phyloP scores from a whole-genome alignment of 2,329 filamentous ascomycete species.

The Fusarium palustre region DNA sequence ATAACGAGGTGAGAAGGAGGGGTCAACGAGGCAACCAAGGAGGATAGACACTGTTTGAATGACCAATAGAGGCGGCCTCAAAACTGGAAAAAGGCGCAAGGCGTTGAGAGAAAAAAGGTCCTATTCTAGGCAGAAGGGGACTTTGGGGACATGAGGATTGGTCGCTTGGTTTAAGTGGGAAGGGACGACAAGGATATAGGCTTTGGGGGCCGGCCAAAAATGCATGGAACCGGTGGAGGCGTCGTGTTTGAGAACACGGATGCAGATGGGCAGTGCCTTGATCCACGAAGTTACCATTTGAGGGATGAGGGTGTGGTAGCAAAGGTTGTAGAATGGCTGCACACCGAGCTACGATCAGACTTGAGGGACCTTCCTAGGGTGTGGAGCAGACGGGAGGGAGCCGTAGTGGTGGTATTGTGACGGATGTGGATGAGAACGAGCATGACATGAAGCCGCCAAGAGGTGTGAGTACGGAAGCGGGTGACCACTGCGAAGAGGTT shows the following conservation, averaged over 20 bases:
- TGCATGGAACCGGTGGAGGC: conserved; percentile 33
- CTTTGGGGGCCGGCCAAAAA: conserved; percentile 18
- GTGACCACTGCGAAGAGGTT: conserved; percentile 39
- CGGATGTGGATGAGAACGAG: conserved; percentile 20
- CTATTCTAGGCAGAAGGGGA: conserved; percentile 40
- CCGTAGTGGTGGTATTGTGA: conserved; percentile 33
- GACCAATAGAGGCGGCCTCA: conserved; percentile 25
- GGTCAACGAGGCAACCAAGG: conserved; percentile 30
- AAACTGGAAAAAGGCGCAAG: conserved; percentile 28
- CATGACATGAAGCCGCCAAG: conserved; percentile 28
- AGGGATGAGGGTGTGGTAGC: conserved; percentile 21
- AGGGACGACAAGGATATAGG: conserved; percentile 25
- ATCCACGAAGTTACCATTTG: conserved; percentile 10
- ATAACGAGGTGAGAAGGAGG: conserved; percentile 29
- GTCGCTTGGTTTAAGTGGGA: conserved; percentile 32
- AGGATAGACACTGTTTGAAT: conserved; percentile 22
- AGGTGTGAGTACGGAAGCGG: conserved; percentile 26
- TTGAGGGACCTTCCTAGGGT: conserved; percentile 22
- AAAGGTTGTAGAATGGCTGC: conserved; percentile 18
- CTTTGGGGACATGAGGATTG: conserved; percentile 33
- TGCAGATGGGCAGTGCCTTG: conserved; percentile 25
- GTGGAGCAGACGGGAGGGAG: conserved; percentile 32
- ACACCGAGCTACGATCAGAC: conserved; percentile 16
- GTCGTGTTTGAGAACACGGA: conserved; percentile 25
- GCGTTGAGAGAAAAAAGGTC: conserved; percentile 23